phyloP scores from a whole-genome alignment of 768 basidiomycete genomes.

The Termitomyces sp. region DNA sequence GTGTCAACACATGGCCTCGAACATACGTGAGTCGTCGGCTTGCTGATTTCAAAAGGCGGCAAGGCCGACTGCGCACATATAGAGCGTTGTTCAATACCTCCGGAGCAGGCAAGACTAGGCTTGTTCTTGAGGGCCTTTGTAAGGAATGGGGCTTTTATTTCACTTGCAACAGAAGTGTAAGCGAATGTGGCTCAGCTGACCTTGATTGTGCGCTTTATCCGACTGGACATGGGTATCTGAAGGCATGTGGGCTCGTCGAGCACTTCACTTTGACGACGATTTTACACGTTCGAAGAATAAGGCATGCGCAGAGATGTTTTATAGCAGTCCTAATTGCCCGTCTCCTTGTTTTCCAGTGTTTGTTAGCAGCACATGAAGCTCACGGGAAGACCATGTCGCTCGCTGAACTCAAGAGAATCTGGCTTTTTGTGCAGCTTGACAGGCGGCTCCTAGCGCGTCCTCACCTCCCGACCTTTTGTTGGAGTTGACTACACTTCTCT shows the following conservation, averaged over 20 bases:
- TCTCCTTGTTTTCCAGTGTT: background rate
- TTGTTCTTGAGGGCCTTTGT: conserved; percentile 1
- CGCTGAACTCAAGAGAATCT: background rate
- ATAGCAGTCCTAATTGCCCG: background rate
- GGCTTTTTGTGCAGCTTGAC: too few species aligned
- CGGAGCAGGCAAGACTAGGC: background rate
- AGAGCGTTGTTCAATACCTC: background rate
- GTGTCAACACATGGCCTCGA: background rate
- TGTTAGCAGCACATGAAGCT: too few species aligned
- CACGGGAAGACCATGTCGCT: background rate
- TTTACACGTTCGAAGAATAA: background rate
- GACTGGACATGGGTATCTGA: background rate
- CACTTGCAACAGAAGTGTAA: background rate
- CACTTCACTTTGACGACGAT: background rate
- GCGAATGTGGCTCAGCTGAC: conserved; percentile 1
- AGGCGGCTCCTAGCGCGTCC: too few species aligned
- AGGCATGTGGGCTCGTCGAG: background rate
- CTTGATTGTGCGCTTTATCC: background rate
- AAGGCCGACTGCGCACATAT: background rate
- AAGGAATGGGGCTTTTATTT: too few species aligned
- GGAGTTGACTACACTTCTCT: background rate
- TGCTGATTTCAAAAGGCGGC: background rate
- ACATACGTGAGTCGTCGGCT: background rate
- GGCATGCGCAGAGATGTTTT: background rate
- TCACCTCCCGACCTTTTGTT: background rate